Percentiles rank a stretch among this genome's conserved stretches.
phyloP scores from a whole-genome alignment of 2,329 filamentous ascomycete genomes.

The Colletotrichum horii region DNA sequence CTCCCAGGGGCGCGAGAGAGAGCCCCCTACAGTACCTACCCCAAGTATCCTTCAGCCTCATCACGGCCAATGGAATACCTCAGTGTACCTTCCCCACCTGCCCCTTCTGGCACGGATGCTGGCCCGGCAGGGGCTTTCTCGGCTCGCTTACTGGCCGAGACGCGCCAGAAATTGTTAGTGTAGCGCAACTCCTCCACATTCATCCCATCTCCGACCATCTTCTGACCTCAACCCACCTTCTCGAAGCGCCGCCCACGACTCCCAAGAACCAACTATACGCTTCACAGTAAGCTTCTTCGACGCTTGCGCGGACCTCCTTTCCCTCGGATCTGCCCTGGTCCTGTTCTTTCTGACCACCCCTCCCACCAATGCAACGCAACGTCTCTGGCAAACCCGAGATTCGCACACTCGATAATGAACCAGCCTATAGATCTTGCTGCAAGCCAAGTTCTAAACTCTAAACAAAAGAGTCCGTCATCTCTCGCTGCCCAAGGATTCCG shows the following conservation, averaged over 20 bases:
- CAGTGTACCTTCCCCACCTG: background rate
- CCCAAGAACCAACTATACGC: background rate
- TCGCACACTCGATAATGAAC: background rate
- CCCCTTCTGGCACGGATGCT: background rate
- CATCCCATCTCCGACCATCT: conserved; percentile 15
- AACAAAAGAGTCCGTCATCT: background rate
- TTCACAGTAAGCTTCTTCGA: conserved; percentile 9
- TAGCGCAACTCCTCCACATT: conserved; percentile 18
- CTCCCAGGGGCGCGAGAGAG: background rate
- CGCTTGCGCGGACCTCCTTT: background rate
- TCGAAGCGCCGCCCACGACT: conserved; percentile 7
- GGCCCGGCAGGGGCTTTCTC: conserved; percentile 2
- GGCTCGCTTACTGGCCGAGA: conserved; percentile 21
- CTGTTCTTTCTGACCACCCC: background rate
- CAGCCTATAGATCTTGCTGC: background rate
- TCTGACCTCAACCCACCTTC: conserved; percentile 11
- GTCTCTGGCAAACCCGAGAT: conserved; percentile 3
- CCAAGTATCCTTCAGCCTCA: background rate
- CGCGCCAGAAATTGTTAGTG: conserved; percentile 20
- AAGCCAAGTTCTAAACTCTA: conserved; percentile 1
- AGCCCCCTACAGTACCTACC: background rate
- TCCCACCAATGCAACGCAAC: conserved; percentile 3
- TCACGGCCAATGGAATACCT: background rate
- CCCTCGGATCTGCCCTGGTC: background rate
- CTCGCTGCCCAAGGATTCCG: background rate